Conservation (phyloP, 306 rosid species). For the Citrullus amarus region DNA sequence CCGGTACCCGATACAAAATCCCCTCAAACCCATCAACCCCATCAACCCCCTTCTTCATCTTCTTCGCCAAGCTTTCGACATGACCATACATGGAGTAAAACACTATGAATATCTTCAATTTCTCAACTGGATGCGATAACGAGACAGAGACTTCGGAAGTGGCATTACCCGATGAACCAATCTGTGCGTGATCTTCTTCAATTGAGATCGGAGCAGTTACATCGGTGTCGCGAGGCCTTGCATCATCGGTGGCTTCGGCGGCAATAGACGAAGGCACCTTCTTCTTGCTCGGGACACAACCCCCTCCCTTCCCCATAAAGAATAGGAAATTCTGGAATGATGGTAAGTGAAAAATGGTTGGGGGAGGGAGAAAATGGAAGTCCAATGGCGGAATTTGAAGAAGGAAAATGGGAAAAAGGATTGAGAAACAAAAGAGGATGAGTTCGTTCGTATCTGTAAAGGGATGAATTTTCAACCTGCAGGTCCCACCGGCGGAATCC, state of each 20-base stretch:
- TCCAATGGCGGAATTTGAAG: not conserved
- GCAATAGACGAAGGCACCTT: slow-evolving; percentile 23
- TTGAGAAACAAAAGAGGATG: not conserved
- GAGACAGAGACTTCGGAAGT: not conserved
- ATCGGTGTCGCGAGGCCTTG: slow-evolving; percentile 8
- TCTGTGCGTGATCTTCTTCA: slow-evolving; percentile 10
- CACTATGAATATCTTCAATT: slow-evolving; percentile 58
- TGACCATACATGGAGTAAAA: slow-evolving; percentile 96
- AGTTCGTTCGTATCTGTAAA: not conserved
- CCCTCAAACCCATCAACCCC: slow-evolving; percentile 69
- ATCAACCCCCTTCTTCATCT: slow-evolving; percentile 81
- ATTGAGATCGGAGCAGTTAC: slow-evolving; percentile 20
- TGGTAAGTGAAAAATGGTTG: not conserved
- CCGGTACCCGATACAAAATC: slow-evolving; percentile 64
- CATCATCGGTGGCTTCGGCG: slow-evolving; percentile 19
- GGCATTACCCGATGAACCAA: slow-evolving; percentile 1
- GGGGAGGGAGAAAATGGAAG: not conserved
- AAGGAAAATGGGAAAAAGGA: not conserved
- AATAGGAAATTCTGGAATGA: not conserved
- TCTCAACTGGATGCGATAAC: slow-evolving; percentile 8
- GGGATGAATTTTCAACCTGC: not conserved
- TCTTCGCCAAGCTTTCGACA: slow-evolving; percentile 64
- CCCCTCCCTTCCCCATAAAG: slow-evolving; percentile 84
- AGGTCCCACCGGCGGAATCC: slow-evolving; percentile 9
- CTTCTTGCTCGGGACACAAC: slow-evolving; percentile 92